These are phyloP conservation scores for Trichosporon inkin DNA, from an alignment of 1,284 basidiomycete genomes.

Conservation along the genomic window DNA sequence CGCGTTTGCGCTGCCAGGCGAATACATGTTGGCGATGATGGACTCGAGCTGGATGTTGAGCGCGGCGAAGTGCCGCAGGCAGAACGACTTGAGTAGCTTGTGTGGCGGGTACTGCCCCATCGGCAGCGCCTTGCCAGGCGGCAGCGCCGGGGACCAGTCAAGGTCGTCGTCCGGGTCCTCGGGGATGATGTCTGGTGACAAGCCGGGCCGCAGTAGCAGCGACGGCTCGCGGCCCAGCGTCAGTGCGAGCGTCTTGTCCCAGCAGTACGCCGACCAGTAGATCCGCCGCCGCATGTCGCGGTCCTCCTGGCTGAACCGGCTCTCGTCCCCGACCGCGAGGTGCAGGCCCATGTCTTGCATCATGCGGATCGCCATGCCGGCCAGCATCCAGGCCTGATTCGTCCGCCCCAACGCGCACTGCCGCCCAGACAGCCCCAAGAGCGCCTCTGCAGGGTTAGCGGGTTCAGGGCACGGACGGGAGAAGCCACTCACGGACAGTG, in stretches of 20 bases:
- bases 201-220: slow-evolving; percentile 10
- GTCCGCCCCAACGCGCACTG: slow-evolving; percentile 21
- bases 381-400: slow-evolving; percentile 29
- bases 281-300: slow-evolving; percentile 22
- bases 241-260: slow-evolving; percentile 24
- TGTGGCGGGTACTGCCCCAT: slow-evolving; percentile 16
- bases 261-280: slow-evolving; percentile 27
- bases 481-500: slow-evolving; percentile 1
- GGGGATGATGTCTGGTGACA: slow-evolving; percentile 11
- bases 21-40: slow-evolving; percentile 31
- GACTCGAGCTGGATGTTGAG: slow-evolving; percentile 29
- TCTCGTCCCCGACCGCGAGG: slow-evolving; percentile 25
- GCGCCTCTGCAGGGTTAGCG: slow-evolving; percentile 18
- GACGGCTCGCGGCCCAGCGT: slow-evolving; percentile 27
- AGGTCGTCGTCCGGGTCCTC: slow-evolving; percentile 20
- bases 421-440: slow-evolving; percentile 21
- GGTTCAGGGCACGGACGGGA: neutral
- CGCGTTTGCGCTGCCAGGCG: slow-evolving; percentile 26
- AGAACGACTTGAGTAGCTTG: slow-evolving; percentile 14
- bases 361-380: slow-evolving; percentile 28
- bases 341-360: slow-evolving; percentile 31
- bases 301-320: slow-evolving; percentile 24
- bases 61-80: slow-evolving; percentile 19
- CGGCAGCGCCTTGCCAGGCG: slow-evolving; percentile 11
- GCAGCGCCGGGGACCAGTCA: slow-evolving; percentile 18